phyloP scores from a whole-genome alignment of 2,329 filamentous ascomycete genomes.

The Amylocarpus encephaloides region DNA sequence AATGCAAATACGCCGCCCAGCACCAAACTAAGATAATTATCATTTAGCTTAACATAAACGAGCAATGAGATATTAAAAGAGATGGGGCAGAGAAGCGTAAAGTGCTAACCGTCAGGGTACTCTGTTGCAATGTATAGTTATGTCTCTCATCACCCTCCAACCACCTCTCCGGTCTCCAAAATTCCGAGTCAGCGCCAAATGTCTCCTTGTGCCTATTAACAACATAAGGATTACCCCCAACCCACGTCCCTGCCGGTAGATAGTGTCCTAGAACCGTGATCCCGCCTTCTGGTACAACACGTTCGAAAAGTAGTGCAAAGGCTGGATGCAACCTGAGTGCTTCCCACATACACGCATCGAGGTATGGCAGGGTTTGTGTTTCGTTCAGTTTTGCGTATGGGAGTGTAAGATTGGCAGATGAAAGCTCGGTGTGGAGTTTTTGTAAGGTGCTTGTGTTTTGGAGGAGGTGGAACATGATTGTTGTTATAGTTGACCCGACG shows the following conservation, averaged over 20 bases:
- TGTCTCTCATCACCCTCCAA: not conserved
- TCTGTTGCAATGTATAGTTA: not conserved
- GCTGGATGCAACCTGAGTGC: conserved; percentile 22
- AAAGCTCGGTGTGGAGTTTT: conserved; percentile 34
- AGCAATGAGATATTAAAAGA: too few relatives aligned
- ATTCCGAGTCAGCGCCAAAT: not conserved
- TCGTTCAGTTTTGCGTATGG: conserved; percentile 15
- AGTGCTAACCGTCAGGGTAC: not conserved
- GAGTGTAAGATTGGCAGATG: not conserved
- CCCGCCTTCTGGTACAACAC: conserved; percentile 18
- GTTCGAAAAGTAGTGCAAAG: conserved; percentile 8
- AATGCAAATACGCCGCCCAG: not conserved
- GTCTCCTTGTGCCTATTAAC: not conserved
- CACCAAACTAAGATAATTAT: not conserved
- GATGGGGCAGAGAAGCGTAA: not conserved
- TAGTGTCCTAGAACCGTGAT: conserved; percentile 19
- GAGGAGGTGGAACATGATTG: conserved; percentile 34
- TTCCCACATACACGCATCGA: conserved; percentile 36
- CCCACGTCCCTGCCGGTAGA: conserved; percentile 37
- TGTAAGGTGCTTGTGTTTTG: conserved; percentile 25
- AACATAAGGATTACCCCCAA: conserved; percentile 38
- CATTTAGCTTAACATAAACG: not conserved
- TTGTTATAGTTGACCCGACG: conserved; percentile 30
- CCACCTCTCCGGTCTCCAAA: not conserved
- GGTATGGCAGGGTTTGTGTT: conserved; percentile 33